These are phyloP conservation scores for Westerdykella ornata DNA, from an alignment of 2,329 filamentous ascomycete genomes.

Conservation along the genomic window DNA sequence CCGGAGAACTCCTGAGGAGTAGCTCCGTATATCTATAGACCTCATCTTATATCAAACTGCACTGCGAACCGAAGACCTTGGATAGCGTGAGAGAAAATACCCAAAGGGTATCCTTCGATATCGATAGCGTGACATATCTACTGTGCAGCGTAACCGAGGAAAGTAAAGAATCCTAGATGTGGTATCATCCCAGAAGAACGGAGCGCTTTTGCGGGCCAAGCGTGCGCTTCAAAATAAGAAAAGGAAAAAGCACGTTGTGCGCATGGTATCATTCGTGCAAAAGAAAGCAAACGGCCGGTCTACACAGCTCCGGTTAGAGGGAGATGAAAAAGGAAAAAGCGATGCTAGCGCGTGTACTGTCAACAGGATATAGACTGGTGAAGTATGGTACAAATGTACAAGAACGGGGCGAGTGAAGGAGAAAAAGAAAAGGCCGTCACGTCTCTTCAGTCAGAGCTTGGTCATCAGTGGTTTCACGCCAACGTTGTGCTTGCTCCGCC, in stretches of 20 bases:
- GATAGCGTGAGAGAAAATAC: too few relatives aligned
- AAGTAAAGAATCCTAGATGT: not conserved
- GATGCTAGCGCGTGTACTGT: not conserved
- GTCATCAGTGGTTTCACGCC: slow-evolving; percentile 80
- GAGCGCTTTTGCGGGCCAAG: not conserved
- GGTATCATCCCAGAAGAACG: not conserved
- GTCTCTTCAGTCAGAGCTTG: slow-evolving; percentile 52
- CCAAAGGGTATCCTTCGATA: too few relatives aligned
- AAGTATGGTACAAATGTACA: slow-evolving; percentile 7
- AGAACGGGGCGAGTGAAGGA: slow-evolving; percentile 1
- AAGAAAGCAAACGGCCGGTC: not conserved
- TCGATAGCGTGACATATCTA: too few relatives aligned
- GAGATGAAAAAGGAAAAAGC: not conserved
- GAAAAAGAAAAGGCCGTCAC: slow-evolving; percentile 11
- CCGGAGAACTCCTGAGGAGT: not conserved
- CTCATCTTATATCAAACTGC: not conserved
- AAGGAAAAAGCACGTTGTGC: not conserved
- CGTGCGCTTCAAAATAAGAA: not conserved
- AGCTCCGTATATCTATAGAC: not conserved
- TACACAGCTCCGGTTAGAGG: not conserved
- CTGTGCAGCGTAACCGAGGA: too few relatives aligned
- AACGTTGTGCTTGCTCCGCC: slow-evolving; percentile 78
- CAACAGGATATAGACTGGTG: not conserved
- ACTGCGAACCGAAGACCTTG: too few relatives aligned
- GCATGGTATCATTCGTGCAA: not conserved